These are phyloP conservation scores for Tylopilus felleus DNA, from an alignment of 768 basidiomycete species.

Conservation along the genomic window DNA sequence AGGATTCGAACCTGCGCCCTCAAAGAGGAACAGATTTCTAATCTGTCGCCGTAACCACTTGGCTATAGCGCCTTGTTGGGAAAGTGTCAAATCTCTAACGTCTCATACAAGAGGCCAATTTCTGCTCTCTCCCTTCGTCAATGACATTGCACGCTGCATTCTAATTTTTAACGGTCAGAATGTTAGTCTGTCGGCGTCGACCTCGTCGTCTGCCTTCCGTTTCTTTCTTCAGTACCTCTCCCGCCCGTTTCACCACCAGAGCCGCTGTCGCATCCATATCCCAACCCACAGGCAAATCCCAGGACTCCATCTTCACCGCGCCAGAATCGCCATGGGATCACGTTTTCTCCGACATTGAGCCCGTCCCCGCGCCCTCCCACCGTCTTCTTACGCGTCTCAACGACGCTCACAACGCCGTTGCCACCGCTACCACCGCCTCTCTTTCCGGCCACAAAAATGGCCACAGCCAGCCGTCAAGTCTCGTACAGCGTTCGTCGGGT, in stretches of 20 bases:
- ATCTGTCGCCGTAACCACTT: constrained; percentile 81
- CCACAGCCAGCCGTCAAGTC: background rate
- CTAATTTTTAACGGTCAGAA: constrained; percentile 1
- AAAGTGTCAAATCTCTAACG: background rate
- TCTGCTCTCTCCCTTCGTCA: no score
- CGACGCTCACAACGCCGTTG: background rate
- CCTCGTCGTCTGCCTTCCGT: background rate
- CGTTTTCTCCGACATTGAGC: constrained; percentile 47
- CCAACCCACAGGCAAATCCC: background rate
- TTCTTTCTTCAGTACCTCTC: background rate
- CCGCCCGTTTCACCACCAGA: background rate
- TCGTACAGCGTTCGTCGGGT: constrained; percentile 12
- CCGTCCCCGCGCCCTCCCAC: constrained; percentile 20
- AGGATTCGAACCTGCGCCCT: constrained; percentile 69
- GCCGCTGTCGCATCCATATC: constrained; percentile 1
- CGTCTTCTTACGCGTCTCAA: constrained; percentile 12
- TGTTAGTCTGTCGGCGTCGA: constrained; percentile 21
- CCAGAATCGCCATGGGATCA: constrained; percentile 48
- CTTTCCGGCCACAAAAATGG: background rate
- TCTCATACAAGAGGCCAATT: background rate
- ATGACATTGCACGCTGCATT: background rate
- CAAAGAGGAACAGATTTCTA: constrained; percentile 69
- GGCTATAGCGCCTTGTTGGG: constrained; percentile 59
- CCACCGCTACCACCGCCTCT: background rate
- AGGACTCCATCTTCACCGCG: constrained; percentile 35